These are phyloP conservation scores for Tolypocladium amazonense DNA, from an alignment of 2,329 filamentous ascomycete species.

Conservation along the genomic window DNA sequence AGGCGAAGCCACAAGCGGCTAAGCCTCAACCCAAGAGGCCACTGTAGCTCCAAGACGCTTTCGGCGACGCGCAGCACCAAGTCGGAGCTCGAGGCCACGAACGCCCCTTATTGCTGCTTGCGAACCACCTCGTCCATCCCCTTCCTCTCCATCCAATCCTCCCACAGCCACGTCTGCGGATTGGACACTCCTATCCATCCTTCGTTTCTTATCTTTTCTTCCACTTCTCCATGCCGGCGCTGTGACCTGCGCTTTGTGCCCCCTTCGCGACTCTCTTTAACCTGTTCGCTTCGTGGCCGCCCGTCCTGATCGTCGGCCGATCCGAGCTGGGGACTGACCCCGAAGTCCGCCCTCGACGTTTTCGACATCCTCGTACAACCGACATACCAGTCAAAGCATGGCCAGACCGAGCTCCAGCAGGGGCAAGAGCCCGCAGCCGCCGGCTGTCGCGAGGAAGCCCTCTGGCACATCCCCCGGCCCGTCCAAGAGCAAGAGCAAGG, in stretches of 20 bases:
- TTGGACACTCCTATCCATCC: neutral
- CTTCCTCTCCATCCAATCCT: neutral
- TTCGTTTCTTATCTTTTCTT: neutral
- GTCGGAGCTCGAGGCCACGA: neutral
- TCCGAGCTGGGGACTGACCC: neutral
- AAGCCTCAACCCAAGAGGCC: neutral
- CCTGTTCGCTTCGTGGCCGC: neutral
- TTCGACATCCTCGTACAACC: neutral
- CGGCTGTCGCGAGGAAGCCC: slow-evolving; percentile 8
- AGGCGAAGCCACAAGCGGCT: neutral
- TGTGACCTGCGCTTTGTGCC: slow-evolving; percentile 1
- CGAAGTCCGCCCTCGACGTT: neutral
- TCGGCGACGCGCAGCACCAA: neutral
- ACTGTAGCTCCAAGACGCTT: slow-evolving; percentile 2
- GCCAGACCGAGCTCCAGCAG: slow-evolving; percentile 21
- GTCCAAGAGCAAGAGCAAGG: slow-evolving; percentile 26
- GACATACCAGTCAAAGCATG: slow-evolving; percentile 14
- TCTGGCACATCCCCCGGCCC: slow-evolving; percentile 2
- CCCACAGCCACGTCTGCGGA: neutral
- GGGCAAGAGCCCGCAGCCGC: slow-evolving; percentile 25
- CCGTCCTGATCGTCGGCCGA: neutral
- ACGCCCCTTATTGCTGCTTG: neutral
- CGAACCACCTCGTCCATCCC: neutral
- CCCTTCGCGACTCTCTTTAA: slow-evolving; percentile 12
- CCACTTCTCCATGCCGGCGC: slow-evolving; percentile 3